Base-by-base conservation (phyloP, 129 eudicot species). In the Calendula officinalis region DNA sequence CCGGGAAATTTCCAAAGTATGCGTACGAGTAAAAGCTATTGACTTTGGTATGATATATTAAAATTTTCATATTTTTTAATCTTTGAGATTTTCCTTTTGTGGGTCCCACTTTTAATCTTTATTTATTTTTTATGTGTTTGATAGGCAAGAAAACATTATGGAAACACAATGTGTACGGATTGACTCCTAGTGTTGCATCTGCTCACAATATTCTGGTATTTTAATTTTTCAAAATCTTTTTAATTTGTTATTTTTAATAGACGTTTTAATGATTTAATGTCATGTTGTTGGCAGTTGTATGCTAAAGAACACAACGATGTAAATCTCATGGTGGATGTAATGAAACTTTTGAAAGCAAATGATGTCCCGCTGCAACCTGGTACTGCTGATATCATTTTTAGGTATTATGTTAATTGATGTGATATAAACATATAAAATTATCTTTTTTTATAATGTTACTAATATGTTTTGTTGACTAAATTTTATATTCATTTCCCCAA, bases 331-430 rank as follows among this genome's bases (percentile, higher is more conserved):
- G 79, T 63, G 32, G 87, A 85, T 37, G 75, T 88, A 35, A 81
- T 92, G 95, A 79, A 80, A 43, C 91, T 81, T 62, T 55, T 92
- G 72, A 83, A 88, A 72, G 76, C 49, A 60, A 92, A 88, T 75
- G 89, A 81, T 69, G 62, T 92, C 55, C 91, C 84, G 30, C 70
- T 88, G 74, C 98, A 85, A 70, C 89, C 96, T 85, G 95, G 96
- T 45, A 92, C 96, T 0, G 95, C 96, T 4, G 98, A 92, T 77
- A 71, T 85, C 49, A 72, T 88, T 54, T 83, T 92, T 65, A 85
- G 96, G 98, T 91, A 86, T 55, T 22, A 22, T 22, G 8, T 1
- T 38, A 6, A 50, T 52, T 9, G 10, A 57, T 16, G 30, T 14
- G 10, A 33, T 43, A 32, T 5, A 67, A 30, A 32, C 22, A 6